Percentiles rank a stretch among this genome's conserved stretches.
These are phyloP conservation scores for Zanthoxylum bungeanum DNA, from an alignment of 345 rosid species.

Conservation along the genomic window DNA sequence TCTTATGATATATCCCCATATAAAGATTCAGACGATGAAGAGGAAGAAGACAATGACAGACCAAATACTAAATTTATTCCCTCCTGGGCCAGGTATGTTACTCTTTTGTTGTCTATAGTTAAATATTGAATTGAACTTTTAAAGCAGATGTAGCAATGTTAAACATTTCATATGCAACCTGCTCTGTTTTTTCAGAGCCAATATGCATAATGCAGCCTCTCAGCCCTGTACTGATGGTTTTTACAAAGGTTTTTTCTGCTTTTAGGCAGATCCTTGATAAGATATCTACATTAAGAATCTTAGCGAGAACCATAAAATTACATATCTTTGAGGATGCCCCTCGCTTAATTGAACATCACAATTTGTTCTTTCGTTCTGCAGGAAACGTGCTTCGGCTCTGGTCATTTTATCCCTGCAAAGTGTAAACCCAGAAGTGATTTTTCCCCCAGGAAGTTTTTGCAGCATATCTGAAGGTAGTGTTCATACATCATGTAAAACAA, in stretches of 20 bases:
- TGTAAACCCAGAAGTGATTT: conserved; percentile 42
- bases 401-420: conserved; percentile 46
- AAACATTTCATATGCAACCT: background rate
- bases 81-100: conserved; percentile 80
- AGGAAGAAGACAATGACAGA: conserved; percentile 60
- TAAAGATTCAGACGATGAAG: conserved; percentile 85
- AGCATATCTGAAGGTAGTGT: conserved; percentile 53
- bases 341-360: background rate
- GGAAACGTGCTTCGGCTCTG: conserved; percentile 45
- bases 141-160: background rate
- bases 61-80: conserved; percentile 62
- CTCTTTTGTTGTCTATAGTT: background rate
- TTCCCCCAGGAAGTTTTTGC: conserved; percentile 51
- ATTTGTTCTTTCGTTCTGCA: conserved; percentile 27
- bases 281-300: background rate
- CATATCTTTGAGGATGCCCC: background rate
- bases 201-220: background rate
- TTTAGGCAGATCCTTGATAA: background rate
- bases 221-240: background rate
- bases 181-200: background rate
- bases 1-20: conserved; percentile 93
- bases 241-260: background rate
- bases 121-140: background rate
- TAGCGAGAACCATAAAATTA: background rate
- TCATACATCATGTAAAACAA: background rate